These are phyloP conservation scores for Euphorbia neoarborescens DNA, from an alignment of 441 rosid species.

Conservation along the genomic window DNA sequence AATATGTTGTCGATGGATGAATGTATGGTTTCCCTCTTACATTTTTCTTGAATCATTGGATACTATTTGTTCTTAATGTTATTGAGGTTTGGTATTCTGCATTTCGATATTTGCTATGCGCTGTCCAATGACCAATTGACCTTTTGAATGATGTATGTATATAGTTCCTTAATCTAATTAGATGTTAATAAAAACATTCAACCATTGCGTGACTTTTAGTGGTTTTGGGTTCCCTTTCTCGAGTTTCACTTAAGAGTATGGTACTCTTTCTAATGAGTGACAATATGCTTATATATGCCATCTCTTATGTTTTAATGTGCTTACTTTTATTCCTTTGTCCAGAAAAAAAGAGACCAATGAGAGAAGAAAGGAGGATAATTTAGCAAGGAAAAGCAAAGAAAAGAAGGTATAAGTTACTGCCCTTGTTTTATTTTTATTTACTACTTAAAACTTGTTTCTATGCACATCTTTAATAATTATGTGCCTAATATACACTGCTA, in stretches of 20 bases:
- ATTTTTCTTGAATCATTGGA: conserved; percentile 3
- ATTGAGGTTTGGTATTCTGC: not conserved
- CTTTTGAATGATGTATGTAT: not conserved
- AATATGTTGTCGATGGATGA: conserved; percentile 83
- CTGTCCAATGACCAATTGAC: not conserved
- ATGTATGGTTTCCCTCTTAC: conserved; percentile 32
- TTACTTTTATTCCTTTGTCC: conserved; percentile 22
- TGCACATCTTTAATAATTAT: not conserved
- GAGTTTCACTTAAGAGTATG: not conserved
- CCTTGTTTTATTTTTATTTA: not conserved
- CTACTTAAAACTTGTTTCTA: not conserved
- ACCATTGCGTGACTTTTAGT: not conserved
- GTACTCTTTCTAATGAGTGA: not conserved
- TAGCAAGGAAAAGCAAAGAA: conserved; percentile 43
- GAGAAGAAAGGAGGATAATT: conserved; percentile 53
- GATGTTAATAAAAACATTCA: not conserved
- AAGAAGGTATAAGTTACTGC: conserved; percentile 37
- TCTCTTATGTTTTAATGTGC: not conserved
- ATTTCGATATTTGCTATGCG: not conserved
- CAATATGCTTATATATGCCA: not conserved
- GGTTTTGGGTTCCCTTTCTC: conserved; percentile 1
- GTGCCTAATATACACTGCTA: not conserved
- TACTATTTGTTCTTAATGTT: conserved; percentile 1
- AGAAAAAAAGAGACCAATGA: conserved; percentile 58
- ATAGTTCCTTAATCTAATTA: not conserved